Base-by-base conservation (phyloP, 2,329 filamentous ascomycete genomes). In the Penicillium sp. region DNA sequence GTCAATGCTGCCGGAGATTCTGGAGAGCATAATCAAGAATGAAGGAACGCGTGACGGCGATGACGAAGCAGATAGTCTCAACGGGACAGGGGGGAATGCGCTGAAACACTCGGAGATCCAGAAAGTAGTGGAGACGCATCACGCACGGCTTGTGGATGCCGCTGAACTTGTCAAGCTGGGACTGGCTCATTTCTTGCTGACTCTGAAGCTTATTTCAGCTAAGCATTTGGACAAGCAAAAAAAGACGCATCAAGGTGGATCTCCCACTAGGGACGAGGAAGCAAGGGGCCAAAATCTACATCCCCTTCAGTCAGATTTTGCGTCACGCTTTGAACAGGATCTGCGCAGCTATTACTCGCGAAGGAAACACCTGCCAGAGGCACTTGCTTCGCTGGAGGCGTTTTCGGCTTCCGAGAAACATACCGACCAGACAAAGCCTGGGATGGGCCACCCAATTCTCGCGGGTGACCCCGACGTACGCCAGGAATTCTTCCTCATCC, bases 1-100 rank as follows among this genome's bases (percentile, higher is more conserved):
- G 65, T 85, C 84, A 28, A 90, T 89, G 12, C 83, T 92, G 10
- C 86, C 89, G 24, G 89, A 92, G 68, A 87, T 93, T 3, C 89
- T 92, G 68, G 69, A 72, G 44, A 72, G 68, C 57, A 66, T 75
- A 17, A 55, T 70, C 40, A 72, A 71, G 44, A 67, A 69, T 62
- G 68, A 72, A 65, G 64, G 61, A 10, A 33, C 53, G 13, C 53
- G 53, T 22, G 60, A 66, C 8, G 60, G 51, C n/a, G 24, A 53
- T 13, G 30, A n/a, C 15, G 33, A 42, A 40, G 12, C 53, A 28
- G 59, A 56, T 2, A 49, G 44, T n/a, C 47, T 49, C 3, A 53
- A 58, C 8, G 63, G 60, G 33, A 24, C 45, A 19, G 63, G 63
- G 10, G 58, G 69, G 26, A 15, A 19, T 35, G 49, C 49, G 15